Base-by-base conservation (phyloP, 768 basidiomycete species). In the Clitopilus hobsonii region DNA sequence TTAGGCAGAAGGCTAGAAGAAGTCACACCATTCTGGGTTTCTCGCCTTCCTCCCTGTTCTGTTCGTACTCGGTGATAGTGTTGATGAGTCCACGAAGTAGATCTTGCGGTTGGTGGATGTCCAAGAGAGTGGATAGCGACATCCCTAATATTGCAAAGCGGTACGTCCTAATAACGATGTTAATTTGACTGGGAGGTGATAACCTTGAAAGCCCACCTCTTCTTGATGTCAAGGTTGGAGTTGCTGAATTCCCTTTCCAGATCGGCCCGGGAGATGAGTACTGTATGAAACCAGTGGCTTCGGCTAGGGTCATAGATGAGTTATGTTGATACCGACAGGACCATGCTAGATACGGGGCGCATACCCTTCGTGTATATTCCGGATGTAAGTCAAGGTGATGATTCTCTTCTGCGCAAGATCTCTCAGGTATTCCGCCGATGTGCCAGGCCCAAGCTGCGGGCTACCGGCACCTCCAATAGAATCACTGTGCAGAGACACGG, bases 271-370 rank as follows among this genome's bases (percentile, higher is more conserved):
- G 87, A 84, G 62, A 94, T 81, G 64, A 89, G 78, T 60, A 94
- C 85, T 11, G 93, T 94, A 66, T 92, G 89, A 63, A 91, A 91
- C 91, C 91, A 93, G 65, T 91, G 86, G 58, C 84, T 85, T 53
- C 84, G 85, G 52, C 91, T 93, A 53, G 10, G 27, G 16, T 28
- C 16, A 50, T 27, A 16, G 26, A 18, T 13, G n/a, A 20, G 38
- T 27, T 27, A 49, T 10, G 11, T 7, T 64, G 24, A 25, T 27
- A 7, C 2, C 36, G 32, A 18, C 28, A 26, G 59, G 45, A 60
- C 51, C 11, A 53, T 47, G 6, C 25, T 10, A 38, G 49, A 53
- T 25, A 47, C 52, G 20, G 45, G 50, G 78, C 85, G 62, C 59
- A 23, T 23, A 92, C 89, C 93, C 93, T 69, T 93, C 90, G 60